phyloP scores from a whole-genome alignment of 441 rosid genomes.

The Pelargonium myrrhifolium region DNA sequence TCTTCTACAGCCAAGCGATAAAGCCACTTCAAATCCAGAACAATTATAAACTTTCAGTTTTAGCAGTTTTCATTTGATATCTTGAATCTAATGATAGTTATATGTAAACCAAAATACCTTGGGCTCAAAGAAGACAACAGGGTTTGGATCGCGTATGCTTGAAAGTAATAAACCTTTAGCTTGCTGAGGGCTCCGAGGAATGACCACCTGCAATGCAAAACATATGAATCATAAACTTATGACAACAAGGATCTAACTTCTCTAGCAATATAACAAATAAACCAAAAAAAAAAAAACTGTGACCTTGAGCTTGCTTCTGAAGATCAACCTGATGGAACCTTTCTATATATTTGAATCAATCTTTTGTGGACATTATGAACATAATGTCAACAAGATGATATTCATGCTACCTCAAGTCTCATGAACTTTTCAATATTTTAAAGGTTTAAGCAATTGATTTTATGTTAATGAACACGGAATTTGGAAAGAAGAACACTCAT shows the following conservation, averaged over 20 bases:
- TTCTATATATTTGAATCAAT: not conserved
- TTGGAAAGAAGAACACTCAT: not conserved
- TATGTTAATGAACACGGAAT: not conserved
- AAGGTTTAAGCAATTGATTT: not conserved
- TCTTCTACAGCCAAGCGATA: slow-evolving; percentile 79
- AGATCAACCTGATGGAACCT: too few relatives aligned
- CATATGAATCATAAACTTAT: not conserved
- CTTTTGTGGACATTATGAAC: not conserved
- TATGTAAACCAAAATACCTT: slow-evolving; percentile 34
- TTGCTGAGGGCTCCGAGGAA: slow-evolving; percentile 75
- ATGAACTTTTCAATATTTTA: not conserved
- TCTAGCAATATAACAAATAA: not conserved
- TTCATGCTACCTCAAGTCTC: too few relatives aligned
- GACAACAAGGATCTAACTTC: not conserved
- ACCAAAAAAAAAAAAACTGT: not conserved
- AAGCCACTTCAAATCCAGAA: slow-evolving; percentile 56
- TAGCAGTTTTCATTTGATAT: not conserved
- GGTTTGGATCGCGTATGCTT: slow-evolving; percentile 74
- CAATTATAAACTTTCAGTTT: slow-evolving; percentile 3
- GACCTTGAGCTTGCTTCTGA: not conserved
- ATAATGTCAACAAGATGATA: not conserved
- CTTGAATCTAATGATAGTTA: not conserved
- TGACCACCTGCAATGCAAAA: slow-evolving; percentile 46
- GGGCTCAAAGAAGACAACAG: slow-evolving; percentile 83
- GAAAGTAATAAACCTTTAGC: slow-evolving; percentile 82